These are phyloP conservation scores for Trifolium subterraneum DNA, from an alignment of 306 rosid species.

Conservation along the genomic window DNA sequence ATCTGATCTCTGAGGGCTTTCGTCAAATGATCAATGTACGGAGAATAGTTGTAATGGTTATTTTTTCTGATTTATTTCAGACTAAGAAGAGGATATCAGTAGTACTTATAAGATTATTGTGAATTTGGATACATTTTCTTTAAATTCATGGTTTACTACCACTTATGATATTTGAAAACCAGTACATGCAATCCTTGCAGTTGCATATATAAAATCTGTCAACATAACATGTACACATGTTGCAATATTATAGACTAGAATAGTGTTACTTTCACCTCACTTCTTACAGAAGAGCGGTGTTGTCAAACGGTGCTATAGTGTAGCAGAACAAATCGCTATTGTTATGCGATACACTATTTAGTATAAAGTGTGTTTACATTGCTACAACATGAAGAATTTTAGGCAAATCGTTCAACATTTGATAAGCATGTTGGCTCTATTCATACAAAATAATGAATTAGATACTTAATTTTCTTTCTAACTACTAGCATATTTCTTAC, in stretches of 20 bases:
- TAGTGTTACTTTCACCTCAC: not conserved
- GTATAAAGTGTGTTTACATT: constrained; percentile 1
- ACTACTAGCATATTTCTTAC: constrained; percentile 45
- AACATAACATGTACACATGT: not conserved
- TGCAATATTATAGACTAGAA: not conserved
- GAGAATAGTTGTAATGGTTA: constrained; percentile 13
- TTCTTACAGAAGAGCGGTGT: not conserved
- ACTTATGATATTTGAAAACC: too few species aligned
- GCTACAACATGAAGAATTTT: constrained; percentile 13
- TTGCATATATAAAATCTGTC: constrained; percentile 5
- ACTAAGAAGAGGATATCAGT: constrained; percentile 8
- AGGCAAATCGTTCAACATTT: constrained; percentile 24
- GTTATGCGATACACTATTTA: not conserved
- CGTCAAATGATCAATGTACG: constrained; percentile 95
- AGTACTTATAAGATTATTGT: not conserved
- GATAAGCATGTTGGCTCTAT: constrained; percentile 3
- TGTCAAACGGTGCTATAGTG: not conserved
- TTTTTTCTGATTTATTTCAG: constrained; percentile 33
- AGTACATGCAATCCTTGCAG: not conserved
- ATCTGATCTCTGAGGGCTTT: constrained; percentile 93
- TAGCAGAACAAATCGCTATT: not conserved
- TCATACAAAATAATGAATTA: constrained; percentile 29
- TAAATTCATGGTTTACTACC: too few species aligned
- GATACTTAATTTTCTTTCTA: constrained; percentile 25
- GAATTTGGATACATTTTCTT: too few species aligned